Percentiles rank a stretch among this genome's conserved stretches.
phyloP scores from a whole-genome alignment of 495 filamentous ascomycete genomes.

The Hypoxylon subgilvum region DNA sequence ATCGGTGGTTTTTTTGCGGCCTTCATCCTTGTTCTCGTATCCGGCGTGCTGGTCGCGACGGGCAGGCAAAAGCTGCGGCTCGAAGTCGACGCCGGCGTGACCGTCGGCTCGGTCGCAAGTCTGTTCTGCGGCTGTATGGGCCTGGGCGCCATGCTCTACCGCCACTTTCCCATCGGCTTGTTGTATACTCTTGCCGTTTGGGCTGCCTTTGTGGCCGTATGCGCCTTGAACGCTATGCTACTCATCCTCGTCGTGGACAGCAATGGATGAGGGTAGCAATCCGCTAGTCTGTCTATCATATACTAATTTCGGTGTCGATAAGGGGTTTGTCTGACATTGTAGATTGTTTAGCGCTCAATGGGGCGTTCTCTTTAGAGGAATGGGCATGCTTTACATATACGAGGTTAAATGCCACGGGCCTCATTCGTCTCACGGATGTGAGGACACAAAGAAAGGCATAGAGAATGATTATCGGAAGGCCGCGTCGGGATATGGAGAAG shows the following conservation, averaged over 20 bases:
- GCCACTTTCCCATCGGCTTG: slow-evolving; percentile 49
- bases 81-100: slow-evolving; percentile 66
- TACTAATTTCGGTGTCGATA: not conserved
- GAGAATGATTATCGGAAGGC: slow-evolving; percentile 4
- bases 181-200: slow-evolving; percentile 52
- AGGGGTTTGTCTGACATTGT: slow-evolving; percentile 2
- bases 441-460: not conserved
- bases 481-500: not conserved
- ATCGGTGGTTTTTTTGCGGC: slow-evolving; percentile 53
- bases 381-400: slow-evolving; percentile 20
- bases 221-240: slow-evolving; percentile 58
- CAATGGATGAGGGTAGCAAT: slow-evolving; percentile 35
- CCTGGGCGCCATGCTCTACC: slow-evolving; percentile 56
- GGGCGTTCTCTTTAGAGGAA: slow-evolving; percentile 8
- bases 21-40: slow-evolving; percentile 60
- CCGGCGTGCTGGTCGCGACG: slow-evolving; percentile 59
- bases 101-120: slow-evolving; percentile 62
- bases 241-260: slow-evolving; percentile 55
- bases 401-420: slow-evolving; percentile 1
- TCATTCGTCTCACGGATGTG: not conserved
- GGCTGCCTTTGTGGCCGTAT: slow-evolving; percentile 52
- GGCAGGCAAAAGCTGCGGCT: slow-evolving; percentile 58
- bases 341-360: slow-evolving; percentile 7
- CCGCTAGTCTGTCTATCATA: not conserved
- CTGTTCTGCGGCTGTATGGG: slow-evolving; percentile 61